Evolutionary conservation across 2,329 filamentous ascomycete genomes (phyloP).

Genomic region (Colletotrichum sp.): DNA sequence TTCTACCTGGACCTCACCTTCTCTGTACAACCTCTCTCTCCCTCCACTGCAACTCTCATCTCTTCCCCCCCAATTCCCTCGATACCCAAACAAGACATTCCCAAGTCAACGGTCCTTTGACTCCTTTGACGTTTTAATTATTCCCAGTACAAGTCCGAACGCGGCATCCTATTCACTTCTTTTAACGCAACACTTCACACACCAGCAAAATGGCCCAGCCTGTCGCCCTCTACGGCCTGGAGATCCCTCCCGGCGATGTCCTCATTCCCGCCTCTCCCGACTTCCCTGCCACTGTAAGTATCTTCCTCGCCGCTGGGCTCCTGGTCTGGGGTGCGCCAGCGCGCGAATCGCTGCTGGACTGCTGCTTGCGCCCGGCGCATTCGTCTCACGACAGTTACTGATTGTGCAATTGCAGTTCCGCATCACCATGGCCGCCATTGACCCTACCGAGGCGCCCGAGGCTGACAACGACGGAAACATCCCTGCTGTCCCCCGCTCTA

Average conservation of each 20-base stretch:
- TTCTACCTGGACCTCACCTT: constrained; percentile 5
- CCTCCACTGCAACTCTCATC: constrained; percentile 12
- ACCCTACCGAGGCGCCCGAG: constrained; percentile 80
- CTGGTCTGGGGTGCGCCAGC: neutral
- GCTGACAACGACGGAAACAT: constrained; percentile 67
- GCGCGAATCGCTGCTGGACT: neutral
- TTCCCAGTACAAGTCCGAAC: constrained; percentile 1
- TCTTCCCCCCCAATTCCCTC: constrained; percentile 2
- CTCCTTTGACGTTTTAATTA: constrained; percentile 22
- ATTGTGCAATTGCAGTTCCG: constrained; percentile 71
- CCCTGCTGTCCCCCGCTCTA: constrained; percentile 74
- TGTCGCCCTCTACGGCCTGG: constrained; percentile 89
- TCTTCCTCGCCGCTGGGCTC: neutral
- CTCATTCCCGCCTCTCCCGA: constrained; percentile 80
- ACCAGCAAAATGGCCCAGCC: constrained; percentile 57
- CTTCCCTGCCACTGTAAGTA: constrained; percentile 82
- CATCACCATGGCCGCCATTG: constrained; percentile 98
- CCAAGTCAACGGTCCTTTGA: neutral
- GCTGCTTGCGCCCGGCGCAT: constrained; percentile 1
- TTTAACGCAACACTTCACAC: neutral
- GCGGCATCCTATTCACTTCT: neutral
- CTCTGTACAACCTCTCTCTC: constrained; percentile 8
- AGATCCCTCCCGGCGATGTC: constrained; percentile 85
- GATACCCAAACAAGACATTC: neutral
- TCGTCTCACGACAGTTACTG: constrained; percentile 26